Conservation (phyloP, 2,329 filamentous ascomycete species). For the Colletotrichum sp. region DNA sequence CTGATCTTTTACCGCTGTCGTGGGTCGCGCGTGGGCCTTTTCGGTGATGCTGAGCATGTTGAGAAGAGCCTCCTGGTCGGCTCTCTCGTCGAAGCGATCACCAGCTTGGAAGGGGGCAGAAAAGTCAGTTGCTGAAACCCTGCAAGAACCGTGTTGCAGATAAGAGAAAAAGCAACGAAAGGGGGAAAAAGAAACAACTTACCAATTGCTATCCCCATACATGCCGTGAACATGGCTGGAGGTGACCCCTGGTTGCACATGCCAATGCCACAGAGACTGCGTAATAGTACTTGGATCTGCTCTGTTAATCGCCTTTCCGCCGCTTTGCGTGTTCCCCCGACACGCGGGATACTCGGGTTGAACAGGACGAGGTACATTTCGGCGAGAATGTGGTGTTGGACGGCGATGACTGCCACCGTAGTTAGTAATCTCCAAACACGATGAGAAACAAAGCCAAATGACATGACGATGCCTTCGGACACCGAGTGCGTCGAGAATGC, state of each 20-base stretch:
- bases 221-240: slow-evolving; percentile 61
- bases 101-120: slow-evolving; percentile 35
- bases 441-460: slow-evolving; percentile 24
- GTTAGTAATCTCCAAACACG: slow-evolving; percentile 24
- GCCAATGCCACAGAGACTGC: slow-evolving; percentile 64
- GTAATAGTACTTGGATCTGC: slow-evolving; percentile 51
- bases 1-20: slow-evolving; percentile 48
- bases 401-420: slow-evolving; percentile 54
- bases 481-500: not conserved
- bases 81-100: slow-evolving; percentile 50
- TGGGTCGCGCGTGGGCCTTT: slow-evolving; percentile 57
- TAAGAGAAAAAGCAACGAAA: not conserved
- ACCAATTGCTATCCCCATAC: slow-evolving; percentile 53
- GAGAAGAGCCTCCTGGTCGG: slow-evolving; percentile 53
- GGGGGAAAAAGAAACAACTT: not conserved
- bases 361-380: slow-evolving; percentile 62
- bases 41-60: slow-evolving; percentile 53
- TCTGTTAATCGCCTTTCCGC: slow-evolving; percentile 36
- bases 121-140: not conserved
- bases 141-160: not conserved
- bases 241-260: slow-evolving; percentile 61
- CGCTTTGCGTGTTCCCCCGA: slow-evolving; percentile 44
- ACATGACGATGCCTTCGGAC: slow-evolving; percentile 46
- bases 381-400: slow-evolving; percentile 65
- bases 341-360: slow-evolving; percentile 56